Percentiles rank a stretch among this genome's conserved stretches.
Evolutionary conservation across 768 basidiomycete genomes (phyloP).

Genomic region (Lactarius vividus): DNA sequence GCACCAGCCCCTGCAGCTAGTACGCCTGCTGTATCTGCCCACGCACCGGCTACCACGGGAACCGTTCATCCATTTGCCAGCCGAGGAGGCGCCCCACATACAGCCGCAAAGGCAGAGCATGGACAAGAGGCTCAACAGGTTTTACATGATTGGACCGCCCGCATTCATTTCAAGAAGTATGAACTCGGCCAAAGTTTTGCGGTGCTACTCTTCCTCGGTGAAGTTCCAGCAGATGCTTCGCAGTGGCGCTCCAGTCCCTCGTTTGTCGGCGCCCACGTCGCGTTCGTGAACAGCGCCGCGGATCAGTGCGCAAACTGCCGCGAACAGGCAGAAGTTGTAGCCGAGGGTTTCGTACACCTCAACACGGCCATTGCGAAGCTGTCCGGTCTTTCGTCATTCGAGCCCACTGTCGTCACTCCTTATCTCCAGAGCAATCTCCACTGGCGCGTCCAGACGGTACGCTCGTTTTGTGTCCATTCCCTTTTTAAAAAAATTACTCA

Average conservation of each 20-base stretch:
- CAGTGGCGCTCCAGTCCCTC: constrained; percentile 38
- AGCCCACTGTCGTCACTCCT: constrained; percentile 40
- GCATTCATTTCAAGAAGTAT: constrained; percentile 43
- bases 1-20: not conserved
- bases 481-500: constrained; percentile 32
- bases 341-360: constrained; percentile 48
- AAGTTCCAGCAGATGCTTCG: constrained; percentile 37
- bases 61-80: constrained; percentile 4
- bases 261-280: constrained; percentile 45
- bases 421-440: constrained; percentile 42
- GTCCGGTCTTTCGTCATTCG: constrained; percentile 35
- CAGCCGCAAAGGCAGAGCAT: not conserved
- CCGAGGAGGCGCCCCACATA: constrained; percentile 1
- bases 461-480: constrained; percentile 27
- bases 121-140: not conserved
- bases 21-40: not conserved
- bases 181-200: constrained; percentile 44
- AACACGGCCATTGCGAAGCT: constrained; percentile 35
- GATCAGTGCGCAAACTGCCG: constrained; percentile 44
- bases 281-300: constrained; percentile 40
- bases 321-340: constrained; percentile 30
- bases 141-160: constrained; percentile 42
- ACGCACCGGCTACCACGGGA: not conserved
- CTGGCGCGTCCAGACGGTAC: constrained; percentile 44
- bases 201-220: constrained; percentile 49